Evolutionary conservation across 1,284 basidiomycete genomes (phyloP).

Genomic region (Calocybe gambosa): DNA sequence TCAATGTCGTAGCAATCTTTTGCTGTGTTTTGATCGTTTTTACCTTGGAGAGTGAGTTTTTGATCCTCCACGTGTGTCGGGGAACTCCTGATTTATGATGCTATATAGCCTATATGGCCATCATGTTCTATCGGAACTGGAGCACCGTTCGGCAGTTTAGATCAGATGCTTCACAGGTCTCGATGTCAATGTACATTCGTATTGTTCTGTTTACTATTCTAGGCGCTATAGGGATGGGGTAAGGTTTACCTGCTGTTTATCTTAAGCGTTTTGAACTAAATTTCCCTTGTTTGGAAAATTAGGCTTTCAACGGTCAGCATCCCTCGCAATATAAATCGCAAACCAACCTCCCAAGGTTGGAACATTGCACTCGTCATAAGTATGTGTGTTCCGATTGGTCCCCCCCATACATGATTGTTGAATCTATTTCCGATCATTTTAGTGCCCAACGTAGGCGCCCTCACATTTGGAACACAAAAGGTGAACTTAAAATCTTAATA

Average conservation of each 20-base stretch:
- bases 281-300: too few relatives aligned
- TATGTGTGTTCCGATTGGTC: background rate
- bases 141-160: conserved; percentile 1
- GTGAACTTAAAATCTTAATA: background rate
- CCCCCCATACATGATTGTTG: background rate
- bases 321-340: background rate
- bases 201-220: conserved; percentile 3
- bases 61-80: too few relatives aligned
- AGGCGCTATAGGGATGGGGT: background rate
- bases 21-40: background rate
- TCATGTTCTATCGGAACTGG: conserved; percentile 4
- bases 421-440: background rate
- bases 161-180: background rate
- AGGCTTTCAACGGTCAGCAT: background rate
- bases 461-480: conserved; percentile 4
- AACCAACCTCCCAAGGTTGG: background rate
- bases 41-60: background rate
- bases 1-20: background rate
- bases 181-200: conserved; percentile 2
- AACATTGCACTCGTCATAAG: background rate
- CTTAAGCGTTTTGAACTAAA: too few relatives aligned
- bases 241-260: background rate
- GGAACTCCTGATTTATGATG: too few relatives aligned
- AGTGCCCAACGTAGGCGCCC: conserved; percentile 1
- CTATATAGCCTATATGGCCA: conserved; percentile 1